These are phyloP conservation scores for Rhizoclosmatium sp. DNA, from an alignment of 192 early-diverging fungal genomes.

Conservation along the genomic window DNA sequence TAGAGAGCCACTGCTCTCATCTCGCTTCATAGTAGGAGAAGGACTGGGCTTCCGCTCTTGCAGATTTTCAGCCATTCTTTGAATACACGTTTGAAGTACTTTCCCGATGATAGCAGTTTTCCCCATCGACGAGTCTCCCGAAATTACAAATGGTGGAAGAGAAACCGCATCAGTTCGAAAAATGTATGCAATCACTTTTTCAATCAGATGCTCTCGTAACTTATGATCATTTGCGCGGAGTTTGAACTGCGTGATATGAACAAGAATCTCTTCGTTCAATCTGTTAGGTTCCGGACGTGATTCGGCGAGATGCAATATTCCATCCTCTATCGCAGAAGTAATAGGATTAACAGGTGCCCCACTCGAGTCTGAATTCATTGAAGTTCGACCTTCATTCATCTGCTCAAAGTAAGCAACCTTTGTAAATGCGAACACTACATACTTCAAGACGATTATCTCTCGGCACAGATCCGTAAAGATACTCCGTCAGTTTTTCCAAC, in stretches of 20 bases:
- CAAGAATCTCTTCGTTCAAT: constrained; percentile 23
- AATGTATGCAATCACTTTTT: constrained; percentile 29
- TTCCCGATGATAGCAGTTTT: constrained; percentile 33
- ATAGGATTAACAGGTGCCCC: background rate
- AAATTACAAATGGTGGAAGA: constrained; percentile 23
- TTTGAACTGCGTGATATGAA: constrained; percentile 8
- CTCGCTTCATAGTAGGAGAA: background rate
- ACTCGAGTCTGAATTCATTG: background rate
- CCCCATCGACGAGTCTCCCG: constrained; percentile 24
- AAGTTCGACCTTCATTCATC: background rate
- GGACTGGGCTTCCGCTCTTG: background rate
- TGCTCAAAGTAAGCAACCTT: too few species aligned
- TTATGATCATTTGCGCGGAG: constrained; percentile 29
- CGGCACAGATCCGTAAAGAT: constrained; percentile 27
- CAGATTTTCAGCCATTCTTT: background rate
- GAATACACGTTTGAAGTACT: background rate
- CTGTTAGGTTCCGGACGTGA: background rate
- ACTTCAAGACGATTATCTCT: constrained; percentile 13
- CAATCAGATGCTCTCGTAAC: constrained; percentile 24
- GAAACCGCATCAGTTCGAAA: background rate
- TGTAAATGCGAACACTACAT: background rate
- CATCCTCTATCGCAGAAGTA: background rate
- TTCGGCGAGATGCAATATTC: background rate
- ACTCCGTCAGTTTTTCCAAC: constrained; percentile 1
- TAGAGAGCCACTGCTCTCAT: background rate